Evolutionary conservation across 2,329 filamentous ascomycete species (phyloP).

Genomic region (Aureobasidium sp.): DNA sequence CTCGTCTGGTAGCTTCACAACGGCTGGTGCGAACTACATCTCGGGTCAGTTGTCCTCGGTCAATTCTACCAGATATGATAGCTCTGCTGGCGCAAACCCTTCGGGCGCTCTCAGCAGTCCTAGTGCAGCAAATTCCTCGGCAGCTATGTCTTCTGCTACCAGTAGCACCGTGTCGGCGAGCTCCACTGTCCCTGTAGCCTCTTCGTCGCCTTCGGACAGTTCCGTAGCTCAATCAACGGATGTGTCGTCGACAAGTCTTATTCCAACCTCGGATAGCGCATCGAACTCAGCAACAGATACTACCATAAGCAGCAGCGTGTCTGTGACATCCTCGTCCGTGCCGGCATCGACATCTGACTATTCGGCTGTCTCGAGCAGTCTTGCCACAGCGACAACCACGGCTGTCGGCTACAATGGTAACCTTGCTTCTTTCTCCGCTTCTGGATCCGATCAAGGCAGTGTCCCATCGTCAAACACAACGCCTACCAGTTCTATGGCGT

Average conservation of each 20-base stretch:
- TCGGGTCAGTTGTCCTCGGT: conserved; percentile 1
- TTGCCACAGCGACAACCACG: neutral
- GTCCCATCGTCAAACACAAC: neutral
- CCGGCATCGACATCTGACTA: too few species aligned
- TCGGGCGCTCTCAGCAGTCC: neutral
- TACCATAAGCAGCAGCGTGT: too few species aligned
- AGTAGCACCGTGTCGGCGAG: neutral
- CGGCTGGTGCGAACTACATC: conserved; percentile 13
- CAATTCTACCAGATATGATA: neutral
- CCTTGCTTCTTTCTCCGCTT: neutral
- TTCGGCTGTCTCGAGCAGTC: neutral
- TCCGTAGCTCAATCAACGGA: neutral
- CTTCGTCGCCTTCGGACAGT: neutral
- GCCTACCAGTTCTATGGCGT: neutral
- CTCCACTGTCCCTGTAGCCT: neutral
- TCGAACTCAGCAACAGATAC: too few species aligned
- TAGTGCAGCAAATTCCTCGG: neutral
- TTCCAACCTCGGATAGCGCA: neutral
- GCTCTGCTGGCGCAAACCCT: neutral
- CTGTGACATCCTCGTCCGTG: too few species aligned
- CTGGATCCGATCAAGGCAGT: neutral
- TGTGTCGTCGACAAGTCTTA: neutral
- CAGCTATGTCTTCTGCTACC: neutral
- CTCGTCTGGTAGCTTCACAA: conserved; percentile 14
- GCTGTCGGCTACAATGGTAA: neutral